Evolutionary conservation across 2,329 filamentous ascomycete genomes (phyloP), one percentile per base, ranked within the genome.

Genomic region (Reticulascus tulasneorum): DNA sequence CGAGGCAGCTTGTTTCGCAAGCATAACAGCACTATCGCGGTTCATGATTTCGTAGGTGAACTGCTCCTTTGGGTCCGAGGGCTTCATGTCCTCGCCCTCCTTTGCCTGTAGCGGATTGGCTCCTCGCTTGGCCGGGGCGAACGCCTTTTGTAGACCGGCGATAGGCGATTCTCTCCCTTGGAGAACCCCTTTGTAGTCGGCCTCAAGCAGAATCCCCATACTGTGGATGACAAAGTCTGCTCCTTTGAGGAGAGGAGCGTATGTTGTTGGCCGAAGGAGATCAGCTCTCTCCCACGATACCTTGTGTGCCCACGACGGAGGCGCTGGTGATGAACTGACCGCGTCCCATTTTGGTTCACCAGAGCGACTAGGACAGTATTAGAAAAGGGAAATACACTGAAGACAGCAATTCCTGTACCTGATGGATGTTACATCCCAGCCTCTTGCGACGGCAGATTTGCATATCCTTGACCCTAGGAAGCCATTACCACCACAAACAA

Each of bases 11-110:
- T 91, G 86, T 53, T 83, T 79, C 11, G 91, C 93, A 11, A 96
- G 73, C 36, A 83, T 76, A 43, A 97, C 79, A 30, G 91, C 91
- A 66, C 71, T 79, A 64, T 97, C 91, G 38, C 93, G 78, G 66
- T 98, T 98, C 88, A 98, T 96, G 42, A 89, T 73, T 67, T 97
- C 93, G 67, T 98, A 98, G 13, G 91, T 96, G 52, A 95, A 71
- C 63, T 93, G 85, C 18, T 82, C 81, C 49, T 81, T 79, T 29
- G 69, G 75, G 58, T 86, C 81, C 34, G 79, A 71, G 1, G 82
- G 75, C 47, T 74, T 71, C 47, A 90, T 72, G 42, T 76, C 71
- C 44, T 77, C 75, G 31, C 73, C 77, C 23, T 44, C 44, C 26
- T 70, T 60, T 35, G 75, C 71, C 42, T 82, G 74, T 13, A 94